Evolutionary conservation across 257 asterid species (phyloP), one percentile per base, ranked within the genome.

Genomic region (Fraxinus cuspidata): DNA sequence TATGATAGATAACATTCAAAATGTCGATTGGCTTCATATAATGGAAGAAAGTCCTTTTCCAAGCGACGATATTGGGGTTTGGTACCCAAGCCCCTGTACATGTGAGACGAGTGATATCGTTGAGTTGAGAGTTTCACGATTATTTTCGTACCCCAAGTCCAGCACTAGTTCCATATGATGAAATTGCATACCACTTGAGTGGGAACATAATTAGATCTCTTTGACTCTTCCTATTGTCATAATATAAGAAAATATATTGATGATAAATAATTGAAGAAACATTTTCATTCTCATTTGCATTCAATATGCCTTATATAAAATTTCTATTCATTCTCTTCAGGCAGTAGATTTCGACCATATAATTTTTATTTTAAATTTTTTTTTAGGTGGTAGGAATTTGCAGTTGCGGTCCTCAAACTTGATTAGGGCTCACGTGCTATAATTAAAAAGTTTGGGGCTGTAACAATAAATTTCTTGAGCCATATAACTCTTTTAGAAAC

Each of bases 41-140:
- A 34, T 34, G 38, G 38, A 34, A 34, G 38, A 34, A 34, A 34
- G 38, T 34, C 38, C 1, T 34, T 34, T 34, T 5, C 38, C 38
- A 34, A 5, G 7, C 1, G 38, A 34, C 38, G 38, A 34, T 34
- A 34, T 34, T 5, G 38, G 7, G 34, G 34, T 31, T 25, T 81
- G 87, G 87, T 79, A 64, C 65, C 81, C 23, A 1, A 82, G 38
- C 25, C 12, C 69, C 31, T 79, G 74, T 77, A 80, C 80, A 81
- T 87, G 84, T 37, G 86, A 80, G 42, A 70, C 80, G 34, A 80
- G 42, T 72, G 78, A 67, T 40, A 71, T 67, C 18, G 68, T 81
- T 83, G 91, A 71, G 65, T 68, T 65, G 80, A 73, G 82, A 83
- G n/a, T 11, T 47, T 47, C 16, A 13, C 56, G 56, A 47, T 47